Percentiles rank a stretch among this genome's conserved stretches.
Conservation (phyloP, 805 yeast species). For the Starmerella sirachaensis region DNA sequence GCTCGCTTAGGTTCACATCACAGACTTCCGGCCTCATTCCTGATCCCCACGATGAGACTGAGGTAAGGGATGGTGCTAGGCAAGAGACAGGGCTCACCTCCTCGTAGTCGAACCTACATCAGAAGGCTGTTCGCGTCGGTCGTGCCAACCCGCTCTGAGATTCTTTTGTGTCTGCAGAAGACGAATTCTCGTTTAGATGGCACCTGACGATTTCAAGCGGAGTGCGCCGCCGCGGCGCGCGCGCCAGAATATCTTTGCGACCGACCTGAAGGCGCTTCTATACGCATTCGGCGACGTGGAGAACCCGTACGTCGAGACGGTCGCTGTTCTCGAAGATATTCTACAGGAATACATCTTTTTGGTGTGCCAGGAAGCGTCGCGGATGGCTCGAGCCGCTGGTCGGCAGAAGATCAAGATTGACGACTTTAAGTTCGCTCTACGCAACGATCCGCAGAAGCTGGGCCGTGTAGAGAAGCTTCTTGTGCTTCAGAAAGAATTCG, state of each 20-base stretch:
- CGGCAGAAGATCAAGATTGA: conserved; percentile 58
- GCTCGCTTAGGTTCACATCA: no score
- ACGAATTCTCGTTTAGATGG: no score
- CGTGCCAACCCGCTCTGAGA: no score
- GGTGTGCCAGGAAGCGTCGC: conserved; percentile 43
- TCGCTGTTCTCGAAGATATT: conserved; percentile 55
- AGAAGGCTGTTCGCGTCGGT: no score
- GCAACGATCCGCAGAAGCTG: conserved; percentile 53
- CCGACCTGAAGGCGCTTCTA: conserved; percentile 43
- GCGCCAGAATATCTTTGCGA: conserved; percentile 27
- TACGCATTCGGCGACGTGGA: conserved; percentile 65
- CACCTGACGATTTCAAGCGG: conserved; percentile 10
- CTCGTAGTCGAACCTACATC: no score
- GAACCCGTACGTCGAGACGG: conserved; percentile 55
- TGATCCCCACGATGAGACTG: no score
- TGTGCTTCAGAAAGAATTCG: conserved; percentile 46
- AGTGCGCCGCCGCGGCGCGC: conserved; percentile 8
- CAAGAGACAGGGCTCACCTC: no score
- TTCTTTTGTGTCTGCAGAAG: no score
- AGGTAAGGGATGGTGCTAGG: no score
- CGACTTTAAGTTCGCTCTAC: conserved; percentile 57
- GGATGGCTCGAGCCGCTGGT: conserved; percentile 39
- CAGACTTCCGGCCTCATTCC: no score
- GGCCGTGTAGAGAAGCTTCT: conserved; percentile 60
- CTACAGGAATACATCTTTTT: conserved; percentile 52